Conservation (phyloP, 2,329 filamentous ascomycete genomes). For the Tolypocladium pustulatum region DNA sequence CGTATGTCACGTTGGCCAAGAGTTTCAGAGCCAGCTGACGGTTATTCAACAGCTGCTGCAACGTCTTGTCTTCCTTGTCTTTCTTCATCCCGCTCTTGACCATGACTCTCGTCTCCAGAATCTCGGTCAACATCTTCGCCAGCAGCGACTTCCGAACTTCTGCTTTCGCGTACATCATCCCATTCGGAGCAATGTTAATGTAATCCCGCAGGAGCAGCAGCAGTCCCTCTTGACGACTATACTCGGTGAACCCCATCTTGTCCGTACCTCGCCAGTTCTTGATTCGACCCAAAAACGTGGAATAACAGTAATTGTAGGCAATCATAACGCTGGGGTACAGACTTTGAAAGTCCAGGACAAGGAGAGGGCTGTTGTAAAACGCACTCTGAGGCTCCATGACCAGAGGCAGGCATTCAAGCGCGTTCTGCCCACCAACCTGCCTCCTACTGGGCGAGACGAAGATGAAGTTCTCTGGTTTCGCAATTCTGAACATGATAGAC, state of each 20-base stretch:
- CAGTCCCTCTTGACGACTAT: constrained; percentile 64
- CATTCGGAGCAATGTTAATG: constrained; percentile 89
- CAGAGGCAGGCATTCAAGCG: constrained; percentile 83
- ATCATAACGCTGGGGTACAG: constrained; percentile 98
- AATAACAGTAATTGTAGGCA: constrained; percentile 98
- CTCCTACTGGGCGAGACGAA: constrained; percentile 82
- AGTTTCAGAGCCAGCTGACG: constrained; percentile 88
- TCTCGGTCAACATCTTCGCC: constrained; percentile 93
- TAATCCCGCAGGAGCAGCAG: constrained; percentile 71
- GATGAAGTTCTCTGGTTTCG: constrained; percentile 91
- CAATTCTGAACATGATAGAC: constrained; percentile 96
- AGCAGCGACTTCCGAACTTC: constrained; percentile 81
- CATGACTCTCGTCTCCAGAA: constrained; percentile 94
- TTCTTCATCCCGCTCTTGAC: constrained; percentile 94
- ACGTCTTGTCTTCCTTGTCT: constrained; percentile 74
- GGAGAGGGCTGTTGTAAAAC: constrained; percentile 80
- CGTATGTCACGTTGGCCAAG: constrained; percentile 97
- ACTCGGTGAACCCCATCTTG: constrained; percentile 92
- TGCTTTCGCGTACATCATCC: constrained; percentile 87
- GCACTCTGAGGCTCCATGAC: constrained; percentile 97
- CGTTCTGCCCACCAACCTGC: constrained; percentile 90
- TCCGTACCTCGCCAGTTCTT: constrained; percentile 79
- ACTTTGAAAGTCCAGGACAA: constrained; percentile 94
- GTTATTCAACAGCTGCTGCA: constrained; percentile 86
- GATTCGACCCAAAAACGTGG: constrained; percentile 83